Evolutionary conservation across 176 grass and related monocot genomes (phyloP), one percentile per base, ranked within the genome.

Genomic region (Typha latifolia): DNA sequence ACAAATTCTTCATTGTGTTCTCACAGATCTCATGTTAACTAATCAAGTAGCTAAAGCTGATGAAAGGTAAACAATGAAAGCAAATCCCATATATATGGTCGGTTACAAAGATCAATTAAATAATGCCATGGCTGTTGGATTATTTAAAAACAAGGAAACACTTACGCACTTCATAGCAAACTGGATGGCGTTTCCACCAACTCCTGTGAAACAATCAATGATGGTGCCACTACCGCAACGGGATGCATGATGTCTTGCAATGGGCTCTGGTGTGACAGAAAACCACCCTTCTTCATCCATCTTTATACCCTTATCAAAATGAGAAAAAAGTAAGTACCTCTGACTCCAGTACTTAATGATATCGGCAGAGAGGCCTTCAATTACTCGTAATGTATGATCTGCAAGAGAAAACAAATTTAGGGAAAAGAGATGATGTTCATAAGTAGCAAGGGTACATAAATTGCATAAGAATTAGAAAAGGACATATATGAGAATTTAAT

Each of bases 271-370:
- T 4, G 93, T 97, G 19, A 97, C 93, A 78, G 93, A 97, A 80
- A 89, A 97, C 93, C 93, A 97, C 27, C 93, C 93, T 75, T 92
- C 88, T 89, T 86, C 81, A 73, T 97, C 93, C 88, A 97, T 89
- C 78, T 92, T 79, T 80, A 97, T 89, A 74, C 88, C 88, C 24
- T 71, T 82, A 80, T 89, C 83, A 77, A 89, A 97, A 79, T 47
- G 82, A n/a, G 93, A 92, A 79, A 97, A 97, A 72, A 97, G 82
- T 50, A 63, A 74, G 53, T 92, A 97, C 24, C 93, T 84, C 78
- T 97, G 93, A 67, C 62, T 71, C 93, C 93, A 97, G 65, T 97
- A 92, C 76, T 97, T 97, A 53, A 43, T 47, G 61, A 91, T 88
- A 68, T 77, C 82, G 82, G 26, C 76, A 63, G 79, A 66, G 51